These are phyloP conservation scores for Xylaria longipes DNA, from an alignment of 495 filamentous ascomycete genomes.

Conservation along the genomic window DNA sequence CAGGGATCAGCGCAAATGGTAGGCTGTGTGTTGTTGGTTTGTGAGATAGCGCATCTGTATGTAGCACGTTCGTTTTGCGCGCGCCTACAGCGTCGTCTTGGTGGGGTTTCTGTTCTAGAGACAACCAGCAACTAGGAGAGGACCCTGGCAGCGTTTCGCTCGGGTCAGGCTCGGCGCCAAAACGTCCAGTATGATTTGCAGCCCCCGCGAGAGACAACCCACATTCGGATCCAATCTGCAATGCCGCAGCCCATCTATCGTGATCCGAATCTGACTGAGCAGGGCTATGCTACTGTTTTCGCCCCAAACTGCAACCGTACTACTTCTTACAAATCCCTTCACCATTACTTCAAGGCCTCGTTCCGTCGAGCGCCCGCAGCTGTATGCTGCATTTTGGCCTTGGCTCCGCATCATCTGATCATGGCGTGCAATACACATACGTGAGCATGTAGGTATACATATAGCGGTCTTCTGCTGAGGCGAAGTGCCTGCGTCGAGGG, in stretches of 20 bases:
- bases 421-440: not conserved
- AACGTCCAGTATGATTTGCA: constrained; percentile 2
- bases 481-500: constrained; percentile 17
- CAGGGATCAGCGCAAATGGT: constrained; percentile 12
- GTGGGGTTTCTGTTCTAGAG: not conserved
- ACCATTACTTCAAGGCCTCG: not conserved
- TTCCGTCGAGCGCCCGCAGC: not conserved
- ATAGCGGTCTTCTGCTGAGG: constrained; percentile 7
- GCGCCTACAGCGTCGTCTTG: constrained; percentile 3
- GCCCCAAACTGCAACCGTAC: constrained; percentile 17
- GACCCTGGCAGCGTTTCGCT: constrained; percentile 1
- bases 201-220: not conserved
- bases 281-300: constrained; percentile 11
- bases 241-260: no score
- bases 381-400: not conserved
- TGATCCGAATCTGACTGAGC: constrained; percentile 8
- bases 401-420: not conserved
- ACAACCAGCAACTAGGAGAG: not conserved
- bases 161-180: constrained; percentile 21
- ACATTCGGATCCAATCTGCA: not conserved
- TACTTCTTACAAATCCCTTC: not conserved
- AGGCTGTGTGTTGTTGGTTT: constrained; percentile 20
- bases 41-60: not conserved
- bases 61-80: constrained; percentile 14
- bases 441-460: not conserved